Conservation (phyloP, 139 green algal genomes). For the Chlorella sorokiniana region DNA sequence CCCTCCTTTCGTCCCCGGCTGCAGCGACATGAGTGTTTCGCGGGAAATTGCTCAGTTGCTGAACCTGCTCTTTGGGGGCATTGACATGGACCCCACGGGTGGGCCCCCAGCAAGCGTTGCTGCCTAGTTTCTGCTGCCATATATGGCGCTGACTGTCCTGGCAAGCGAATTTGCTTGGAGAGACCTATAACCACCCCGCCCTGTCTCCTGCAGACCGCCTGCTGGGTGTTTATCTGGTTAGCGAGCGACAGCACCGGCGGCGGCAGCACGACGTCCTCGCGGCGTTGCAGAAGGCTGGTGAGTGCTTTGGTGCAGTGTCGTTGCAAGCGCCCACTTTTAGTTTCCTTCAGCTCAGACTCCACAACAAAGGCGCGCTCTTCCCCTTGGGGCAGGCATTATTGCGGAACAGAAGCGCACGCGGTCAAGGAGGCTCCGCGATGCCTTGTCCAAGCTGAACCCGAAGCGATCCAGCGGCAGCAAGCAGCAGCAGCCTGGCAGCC, state of each 20-base stretch:
- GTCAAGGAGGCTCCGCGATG: no score
- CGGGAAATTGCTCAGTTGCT: constrained; percentile 35
- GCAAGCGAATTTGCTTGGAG: no score
- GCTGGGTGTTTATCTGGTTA: constrained; percentile 36
- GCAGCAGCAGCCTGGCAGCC: no score
- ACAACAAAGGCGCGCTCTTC: no score
- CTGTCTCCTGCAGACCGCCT: constrained; percentile 12
- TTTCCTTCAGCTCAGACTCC: no score
- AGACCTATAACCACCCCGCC: no score
- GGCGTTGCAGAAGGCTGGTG: constrained; percentile 25
- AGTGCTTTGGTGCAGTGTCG: neutral
- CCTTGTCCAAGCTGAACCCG: no score
- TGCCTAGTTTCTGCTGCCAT: neutral
- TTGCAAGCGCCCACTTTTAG: no score
- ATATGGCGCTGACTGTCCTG: neutral
- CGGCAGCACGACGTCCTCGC: constrained; percentile 13
- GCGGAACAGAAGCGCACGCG: no score
- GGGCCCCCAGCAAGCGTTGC: neutral
- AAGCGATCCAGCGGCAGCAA: no score
- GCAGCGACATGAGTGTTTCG: constrained; percentile 14
- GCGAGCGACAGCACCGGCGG: constrained; percentile 33
- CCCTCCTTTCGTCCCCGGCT: neutral
- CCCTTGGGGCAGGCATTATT: no score
- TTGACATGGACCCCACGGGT: constrained; percentile 47
- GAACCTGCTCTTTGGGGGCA: constrained; percentile 40